Evolutionary conservation across 768 basidiomycete species (phyloP).

Genomic region (Phylloporus sp.): DNA sequence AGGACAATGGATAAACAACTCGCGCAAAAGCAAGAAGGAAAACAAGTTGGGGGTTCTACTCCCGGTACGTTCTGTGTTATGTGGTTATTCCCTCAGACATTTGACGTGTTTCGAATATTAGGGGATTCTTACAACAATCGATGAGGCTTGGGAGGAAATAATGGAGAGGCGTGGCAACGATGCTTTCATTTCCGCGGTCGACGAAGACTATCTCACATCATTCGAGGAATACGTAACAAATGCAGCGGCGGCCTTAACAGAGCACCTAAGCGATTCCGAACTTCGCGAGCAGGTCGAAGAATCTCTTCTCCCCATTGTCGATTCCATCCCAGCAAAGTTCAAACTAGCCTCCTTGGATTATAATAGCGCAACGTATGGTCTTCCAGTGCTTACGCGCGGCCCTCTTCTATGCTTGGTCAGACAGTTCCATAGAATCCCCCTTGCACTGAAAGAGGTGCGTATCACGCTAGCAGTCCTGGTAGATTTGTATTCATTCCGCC

Average conservation of each 20-base stretch:
- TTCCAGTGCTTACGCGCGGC: neutral
- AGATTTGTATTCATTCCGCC: neutral
- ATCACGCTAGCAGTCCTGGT: neutral
- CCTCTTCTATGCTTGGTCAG: neutral
- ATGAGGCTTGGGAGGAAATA: too few species aligned
- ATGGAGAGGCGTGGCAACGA: too few species aligned
- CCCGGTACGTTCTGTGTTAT: too few species aligned
- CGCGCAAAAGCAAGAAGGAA: too few species aligned
- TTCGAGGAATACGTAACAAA: too few species aligned
- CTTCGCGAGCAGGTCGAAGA: neutral
- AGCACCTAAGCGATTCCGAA: neutral
- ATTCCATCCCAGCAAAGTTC: neutral
- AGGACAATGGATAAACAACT: too few species aligned
- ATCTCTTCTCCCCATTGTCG: neutral
- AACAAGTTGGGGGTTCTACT: too few species aligned
- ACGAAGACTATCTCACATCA: too few species aligned
- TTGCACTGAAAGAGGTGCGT: neutral
- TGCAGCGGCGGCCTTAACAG: neutral
- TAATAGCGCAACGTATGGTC: neutral
- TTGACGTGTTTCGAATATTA: too few species aligned
- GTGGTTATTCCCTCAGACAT: too few species aligned
- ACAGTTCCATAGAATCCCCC: neutral
- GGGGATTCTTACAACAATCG: too few species aligned
- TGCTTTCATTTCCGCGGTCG: too few species aligned
- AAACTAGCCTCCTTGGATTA: neutral